phyloP scores from a whole-genome alignment of 805 yeast species.

The Pichia rugopelliculosa region DNA sequence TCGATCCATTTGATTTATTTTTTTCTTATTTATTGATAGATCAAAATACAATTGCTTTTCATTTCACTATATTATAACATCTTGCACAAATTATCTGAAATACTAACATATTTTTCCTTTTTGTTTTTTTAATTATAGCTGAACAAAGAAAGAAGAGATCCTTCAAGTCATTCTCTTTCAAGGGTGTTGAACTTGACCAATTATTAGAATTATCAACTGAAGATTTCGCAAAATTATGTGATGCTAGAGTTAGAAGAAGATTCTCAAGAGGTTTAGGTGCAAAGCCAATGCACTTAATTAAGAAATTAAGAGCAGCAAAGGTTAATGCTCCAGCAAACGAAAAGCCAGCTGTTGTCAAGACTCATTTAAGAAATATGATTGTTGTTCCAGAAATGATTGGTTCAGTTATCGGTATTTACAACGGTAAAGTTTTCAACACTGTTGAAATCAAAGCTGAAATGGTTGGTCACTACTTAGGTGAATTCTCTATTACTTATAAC shows the following conservation, averaged over 20 bases:
- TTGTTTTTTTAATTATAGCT: slow-evolving; percentile 30
- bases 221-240: slow-evolving; percentile 94
- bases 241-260: slow-evolving; percentile 99
- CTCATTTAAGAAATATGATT: slow-evolving; percentile 99
- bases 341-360: slow-evolving; percentile 97
- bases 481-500: slow-evolving; percentile 98
- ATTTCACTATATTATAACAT: too few relatives aligned
- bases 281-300: slow-evolving; percentile 93
- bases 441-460: slow-evolving; percentile 99
- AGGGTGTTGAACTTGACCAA: slow-evolving; percentile 96
- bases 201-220: slow-evolving; percentile 90
- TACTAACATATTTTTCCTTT: slow-evolving; percentile 20
- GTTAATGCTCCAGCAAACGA: slow-evolving; percentile 83
- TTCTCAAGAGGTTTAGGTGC: slow-evolving; percentile 94
- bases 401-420: slow-evolving; percentile 97
- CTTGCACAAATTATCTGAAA: background rate
- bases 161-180: slow-evolving; percentile 96
- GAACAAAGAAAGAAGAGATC: slow-evolving; percentile 73
- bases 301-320: slow-evolving; percentile 97
- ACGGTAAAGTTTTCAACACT: slow-evolving; percentile 98
- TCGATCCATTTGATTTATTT: too few relatives aligned
- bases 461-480: slow-evolving; percentile 99
- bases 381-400: slow-evolving; percentile 99
- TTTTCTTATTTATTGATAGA: too few relatives aligned
- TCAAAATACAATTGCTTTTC: too few relatives aligned